Evolutionary conservation across 2,329 filamentous ascomycete species (phyloP), one percentile per base, ranked within the genome.

Genomic region (Fusarium ambrosium): DNA sequence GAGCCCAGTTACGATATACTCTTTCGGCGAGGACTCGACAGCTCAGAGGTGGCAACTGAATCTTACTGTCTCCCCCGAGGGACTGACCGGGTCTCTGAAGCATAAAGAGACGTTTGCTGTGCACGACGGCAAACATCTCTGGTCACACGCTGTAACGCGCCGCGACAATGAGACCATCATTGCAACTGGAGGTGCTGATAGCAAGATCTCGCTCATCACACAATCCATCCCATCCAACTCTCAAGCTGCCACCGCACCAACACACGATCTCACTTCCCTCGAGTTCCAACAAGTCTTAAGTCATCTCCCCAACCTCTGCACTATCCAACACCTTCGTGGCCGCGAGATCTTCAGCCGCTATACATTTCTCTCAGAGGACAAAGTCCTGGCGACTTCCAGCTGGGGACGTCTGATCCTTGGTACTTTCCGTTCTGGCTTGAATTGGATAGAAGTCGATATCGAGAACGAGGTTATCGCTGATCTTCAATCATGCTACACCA

Each of bases 91-190:
- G 0, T 82, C 75, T 7, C 80, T 95, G 51, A 82, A 82, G 14
- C 88, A 93, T 61, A 79, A 87, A 2, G 85, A 87, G 2, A 90
- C 88, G 9, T 89, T 90, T 60, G 86, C 89, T 4, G 89, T 91
- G 69, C 95, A 98, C 80, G 88, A 86, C 37, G 97, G 97, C 8
- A 99, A 98, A 82, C 95, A 98, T 80, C 91, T 98, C 8, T 98
- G 96, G 95, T 92, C 95, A 0, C 87, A 91, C 41, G 90, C 89
- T 14, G 70, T 88, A 9, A 75, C 81, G 3, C 66, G 66, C 32
- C 69, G 74, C 69, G 76, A 79, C 2, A 77, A 80, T 1, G 75
- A 81, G 16, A 81, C 86, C 0, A 71, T 87, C 2, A 81, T 95
- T 22, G 91, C 90, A 5, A 95, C 94, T 2, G 97, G 97, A 14